These are phyloP conservation scores for Amanita molliuscula DNA, from an alignment of 768 basidiomycete genomes.

Conservation along the genomic window DNA sequence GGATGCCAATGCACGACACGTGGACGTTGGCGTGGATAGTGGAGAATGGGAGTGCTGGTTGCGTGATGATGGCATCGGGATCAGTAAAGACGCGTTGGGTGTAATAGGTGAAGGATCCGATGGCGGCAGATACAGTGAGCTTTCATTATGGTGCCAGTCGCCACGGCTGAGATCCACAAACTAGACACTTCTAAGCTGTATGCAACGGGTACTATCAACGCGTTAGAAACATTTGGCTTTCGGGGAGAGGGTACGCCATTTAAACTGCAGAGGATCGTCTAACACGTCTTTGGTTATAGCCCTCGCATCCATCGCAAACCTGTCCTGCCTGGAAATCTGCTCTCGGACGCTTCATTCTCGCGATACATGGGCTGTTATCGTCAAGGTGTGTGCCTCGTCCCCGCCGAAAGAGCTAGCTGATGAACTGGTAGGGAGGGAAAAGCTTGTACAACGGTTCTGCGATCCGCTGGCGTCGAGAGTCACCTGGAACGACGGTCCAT, in stretches of 20 bases:
- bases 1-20: slow-evolving; percentile 61
- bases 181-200: slow-evolving; percentile 71
- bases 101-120: slow-evolving; percentile 41
- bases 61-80: slow-evolving; percentile 76
- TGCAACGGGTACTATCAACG: slow-evolving; percentile 34
- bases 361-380: slow-evolving; percentile 67
- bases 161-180: not conserved
- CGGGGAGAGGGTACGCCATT: slow-evolving; percentile 76
- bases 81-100: slow-evolving; percentile 48
- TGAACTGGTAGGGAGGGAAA: slow-evolving; percentile 43
- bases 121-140: slow-evolving; percentile 60
- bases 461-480: slow-evolving; percentile 63
- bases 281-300: slow-evolving; percentile 33
- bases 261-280: not conserved
- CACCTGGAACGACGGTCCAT: slow-evolving; percentile 70
- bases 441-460: slow-evolving; percentile 64
- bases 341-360: slow-evolving; percentile 56
- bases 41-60: slow-evolving; percentile 80
- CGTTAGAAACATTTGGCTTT: slow-evolving; percentile 71
- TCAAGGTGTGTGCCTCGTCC: slow-evolving; percentile 44
- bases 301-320: slow-evolving; percentile 70
- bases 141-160: not conserved
- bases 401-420: not conserved
- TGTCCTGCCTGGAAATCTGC: slow-evolving; percentile 74
- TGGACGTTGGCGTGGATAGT: slow-evolving; percentile 68